phyloP scores from a whole-genome alignment of 2,329 filamentous ascomycete genomes.

The Phoma herbarum region DNA sequence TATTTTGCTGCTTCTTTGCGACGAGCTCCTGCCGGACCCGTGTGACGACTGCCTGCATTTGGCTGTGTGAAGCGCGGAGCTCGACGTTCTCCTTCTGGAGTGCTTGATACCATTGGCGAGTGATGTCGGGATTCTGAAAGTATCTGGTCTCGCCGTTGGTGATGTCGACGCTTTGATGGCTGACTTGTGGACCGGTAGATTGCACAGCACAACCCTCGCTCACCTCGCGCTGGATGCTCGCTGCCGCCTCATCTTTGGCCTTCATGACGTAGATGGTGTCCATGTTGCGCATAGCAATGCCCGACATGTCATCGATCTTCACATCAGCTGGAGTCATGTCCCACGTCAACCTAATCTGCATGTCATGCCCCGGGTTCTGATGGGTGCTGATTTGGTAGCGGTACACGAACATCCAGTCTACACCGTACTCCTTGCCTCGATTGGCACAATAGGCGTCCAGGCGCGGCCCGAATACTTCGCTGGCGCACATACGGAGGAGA shows the following conservation, averaged over 20 bases:
- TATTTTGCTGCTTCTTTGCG: neutral
- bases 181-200: neutral
- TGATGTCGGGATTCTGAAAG: constrained; percentile 5
- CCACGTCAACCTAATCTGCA: constrained; percentile 21
- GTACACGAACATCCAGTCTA: constrained; percentile 26
- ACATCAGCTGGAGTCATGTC: constrained; percentile 24
- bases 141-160: neutral
- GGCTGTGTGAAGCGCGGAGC: neutral
- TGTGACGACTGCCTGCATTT: neutral
- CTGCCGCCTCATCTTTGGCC: neutral
- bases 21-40: neutral
- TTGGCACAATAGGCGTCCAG: constrained; percentile 26
- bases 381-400: constrained; percentile 8
- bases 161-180: neutral
- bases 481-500: constrained; percentile 20
- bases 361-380: neutral
- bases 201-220: neutral
- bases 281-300: constrained; percentile 10
- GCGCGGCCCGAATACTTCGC: constrained; percentile 24
- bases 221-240: neutral
- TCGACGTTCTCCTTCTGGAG: neutral
- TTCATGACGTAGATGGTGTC: constrained; percentile 28
- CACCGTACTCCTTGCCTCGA: constrained; percentile 23
- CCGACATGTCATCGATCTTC: constrained; percentile 13
- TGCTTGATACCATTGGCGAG: constrained; percentile 1